phyloP scores from a whole-genome alignment of 495 filamentous ascomycete genomes.

The Penicillium roqueforti region DNA sequence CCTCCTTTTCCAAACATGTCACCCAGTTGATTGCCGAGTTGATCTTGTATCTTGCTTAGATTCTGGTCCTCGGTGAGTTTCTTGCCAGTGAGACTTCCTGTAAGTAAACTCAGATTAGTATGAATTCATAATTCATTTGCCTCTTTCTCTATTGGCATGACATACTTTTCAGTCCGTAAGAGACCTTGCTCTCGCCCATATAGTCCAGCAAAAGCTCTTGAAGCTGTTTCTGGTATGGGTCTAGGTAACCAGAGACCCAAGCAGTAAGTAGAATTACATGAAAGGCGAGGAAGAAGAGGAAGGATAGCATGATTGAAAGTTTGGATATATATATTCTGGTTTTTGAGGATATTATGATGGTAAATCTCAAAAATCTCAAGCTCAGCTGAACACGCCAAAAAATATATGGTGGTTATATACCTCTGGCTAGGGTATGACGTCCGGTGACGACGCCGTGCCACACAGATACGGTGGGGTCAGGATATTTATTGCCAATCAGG shows the following conservation, averaged over 20 bases:
- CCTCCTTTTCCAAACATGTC: slow-evolving; percentile 22
- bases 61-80: slow-evolving; percentile 35
- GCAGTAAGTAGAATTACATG: slow-evolving; percentile 26
- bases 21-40: slow-evolving; percentile 28
- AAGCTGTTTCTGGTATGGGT: slow-evolving; percentile 35
- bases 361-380: too few relatives aligned
- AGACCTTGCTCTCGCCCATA: slow-evolving; percentile 51
- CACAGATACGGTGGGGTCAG: background rate
- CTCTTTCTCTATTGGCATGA: background rate
- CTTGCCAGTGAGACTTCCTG: slow-evolving; percentile 30
- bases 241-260: slow-evolving; percentile 34
- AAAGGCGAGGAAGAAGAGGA: slow-evolving; percentile 23
- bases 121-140: background rate
- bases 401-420: background rate
- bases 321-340: too few relatives aligned
- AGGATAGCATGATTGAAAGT: slow-evolving; percentile 19
- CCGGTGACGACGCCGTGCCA: slow-evolving; percentile 3
- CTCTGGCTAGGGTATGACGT: background rate
- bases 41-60: slow-evolving; percentile 33
- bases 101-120: background rate
- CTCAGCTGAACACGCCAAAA: background rate
- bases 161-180: slow-evolving; percentile 38
- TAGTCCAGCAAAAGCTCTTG: slow-evolving; percentile 46
- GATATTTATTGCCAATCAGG: slow-evolving; percentile 1
- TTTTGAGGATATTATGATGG: background rate